These are phyloP conservation scores for Arachnomyces sp. DNA, from an alignment of 2,329 filamentous ascomycete species.

Conservation along the genomic window DNA sequence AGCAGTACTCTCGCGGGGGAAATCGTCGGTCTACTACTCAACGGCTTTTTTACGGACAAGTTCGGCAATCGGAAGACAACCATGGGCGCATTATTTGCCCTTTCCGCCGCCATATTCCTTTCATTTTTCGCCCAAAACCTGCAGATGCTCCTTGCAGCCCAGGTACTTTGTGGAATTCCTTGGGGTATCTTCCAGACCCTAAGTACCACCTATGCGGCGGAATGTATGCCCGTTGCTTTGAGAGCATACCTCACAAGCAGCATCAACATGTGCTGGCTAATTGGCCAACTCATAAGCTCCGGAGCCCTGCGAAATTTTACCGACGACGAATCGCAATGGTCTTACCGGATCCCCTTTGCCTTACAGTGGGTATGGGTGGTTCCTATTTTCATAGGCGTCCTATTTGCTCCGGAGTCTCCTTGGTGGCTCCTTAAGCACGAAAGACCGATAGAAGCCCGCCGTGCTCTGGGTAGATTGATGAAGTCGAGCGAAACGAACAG, in stretches of 20 bases:
- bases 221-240: conserved; percentile 41
- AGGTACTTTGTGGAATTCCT: conserved; percentile 45
- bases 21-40: conserved; percentile 46
- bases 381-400: conserved; percentile 41
- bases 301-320: conserved; percentile 46
- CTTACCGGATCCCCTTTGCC: conserved; percentile 46
- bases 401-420: conserved; percentile 44
- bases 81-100: conserved; percentile 38
- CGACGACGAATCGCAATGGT: conserved; percentile 40
- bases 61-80: conserved; percentile 48
- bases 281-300: conserved; percentile 45
- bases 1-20: conserved; percentile 38
- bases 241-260: conserved; percentile 41
- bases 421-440: conserved; percentile 46
- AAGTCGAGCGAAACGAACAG: conserved; percentile 49
- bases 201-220: conserved; percentile 41
- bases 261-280: conserved; percentile 40
- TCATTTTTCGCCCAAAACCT: conserved; percentile 46
- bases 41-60: conserved; percentile 44
- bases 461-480: conserved; percentile 38
- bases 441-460: conserved; percentile 41
- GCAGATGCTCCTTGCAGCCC: conserved; percentile 40
- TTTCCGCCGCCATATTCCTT: conserved; percentile 43
- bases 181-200: conserved; percentile 48
- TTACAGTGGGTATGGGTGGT: conserved; percentile 50